Evolutionary conservation across 2,329 filamentous ascomycete species (phyloP).

Genomic region (Myrmaecium sp.): DNA sequence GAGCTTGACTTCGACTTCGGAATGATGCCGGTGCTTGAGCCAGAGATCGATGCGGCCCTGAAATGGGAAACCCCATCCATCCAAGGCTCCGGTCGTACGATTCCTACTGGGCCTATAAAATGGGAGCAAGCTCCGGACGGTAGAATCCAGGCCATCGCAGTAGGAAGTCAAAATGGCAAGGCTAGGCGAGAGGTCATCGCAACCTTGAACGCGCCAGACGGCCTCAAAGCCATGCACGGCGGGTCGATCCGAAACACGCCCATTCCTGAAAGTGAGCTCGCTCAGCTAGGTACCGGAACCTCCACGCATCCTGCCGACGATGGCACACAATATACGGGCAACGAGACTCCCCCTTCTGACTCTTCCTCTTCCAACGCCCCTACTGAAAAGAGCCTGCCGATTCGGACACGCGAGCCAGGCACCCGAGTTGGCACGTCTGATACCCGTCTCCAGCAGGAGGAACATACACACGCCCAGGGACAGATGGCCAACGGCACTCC

Average conservation of each 20-base stretch:
- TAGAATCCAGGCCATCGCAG: constrained; percentile 27
- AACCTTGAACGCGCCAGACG: constrained; percentile 16
- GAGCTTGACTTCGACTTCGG: constrained; percentile 71
- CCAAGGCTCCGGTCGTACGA: constrained; percentile 20
- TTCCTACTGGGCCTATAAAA: constrained; percentile 30
- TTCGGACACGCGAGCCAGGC: constrained; percentile 2
- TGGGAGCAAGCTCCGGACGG: constrained; percentile 27
- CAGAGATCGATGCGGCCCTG: constrained; percentile 23
- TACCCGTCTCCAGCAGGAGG: constrained; percentile 24
- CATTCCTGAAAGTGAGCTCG: constrained; percentile 10
- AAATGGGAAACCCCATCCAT: constrained; percentile 21
- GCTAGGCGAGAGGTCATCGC: constrained; percentile 23
- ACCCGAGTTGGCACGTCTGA: constrained; percentile 22
- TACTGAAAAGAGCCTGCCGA: constrained; percentile 1
- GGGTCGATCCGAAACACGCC: constrained; percentile 13
- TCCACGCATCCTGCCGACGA: constrained; percentile 18
- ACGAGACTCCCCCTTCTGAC: constrained; percentile 1
- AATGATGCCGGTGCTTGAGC: constrained; percentile 55
- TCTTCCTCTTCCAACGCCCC: constrained; percentile 1
- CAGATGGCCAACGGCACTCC: constrained; percentile 27
- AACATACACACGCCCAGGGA: constrained; percentile 26
- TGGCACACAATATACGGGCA: constrained; percentile 1
- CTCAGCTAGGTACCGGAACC: constrained; percentile 17
- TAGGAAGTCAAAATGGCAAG: constrained; percentile 26
- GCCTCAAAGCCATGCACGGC: constrained; percentile 11